Evolutionary conservation across 2,329 filamentous ascomycete genomes (phyloP), one percentile per base, ranked within the genome.

Genomic region (Myrmaecium sp.): DNA sequence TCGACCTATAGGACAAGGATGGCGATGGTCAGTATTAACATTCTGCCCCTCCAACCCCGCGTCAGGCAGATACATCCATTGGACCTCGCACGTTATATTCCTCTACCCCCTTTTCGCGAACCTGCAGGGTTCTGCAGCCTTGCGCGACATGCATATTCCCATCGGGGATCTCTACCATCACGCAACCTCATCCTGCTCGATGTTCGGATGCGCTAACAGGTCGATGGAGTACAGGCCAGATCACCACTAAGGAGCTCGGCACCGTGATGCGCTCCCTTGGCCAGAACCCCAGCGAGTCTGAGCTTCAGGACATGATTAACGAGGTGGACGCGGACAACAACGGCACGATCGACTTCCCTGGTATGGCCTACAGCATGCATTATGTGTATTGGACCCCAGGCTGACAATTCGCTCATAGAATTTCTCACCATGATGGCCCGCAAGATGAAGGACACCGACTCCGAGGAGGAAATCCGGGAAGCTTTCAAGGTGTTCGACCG

Each of bases 401-500:
- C 40, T 40, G 16, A 42, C 27, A 6, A 12, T 14, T 6, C 19
- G 14, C 16, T 6, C 17, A 17, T 40, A 69, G 69, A 74, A 44
- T 74, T 74, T 54, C 60, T 73, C 33, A 65, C 63, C 37, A 70
- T 74, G 62, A 74, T 74, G 69, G 66, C 67, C 28, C 62, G 61
- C 43, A 66, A 66, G 42, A 67, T 68, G 52, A 66, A 64, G 51
- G 62, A 68, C 40, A 64, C 62, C 31, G 66, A 73, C 48, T 64
- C 64, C 27, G 69, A 73, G 47, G 60, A 69, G 47, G 69, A 74
- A 51, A 70, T 74, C 45, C 60, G 64, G 39, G 66, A 68, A 44
- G 69, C 69, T 27, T 74, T 74, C 60, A 62, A 65, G 49, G 68
- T 73, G 42, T 74, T 74, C 47, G 69, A 74, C 49, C 64, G 65